phyloP scores from a whole-genome alignment of 257 asterid species.

The Nicotiana sylvestris region DNA sequence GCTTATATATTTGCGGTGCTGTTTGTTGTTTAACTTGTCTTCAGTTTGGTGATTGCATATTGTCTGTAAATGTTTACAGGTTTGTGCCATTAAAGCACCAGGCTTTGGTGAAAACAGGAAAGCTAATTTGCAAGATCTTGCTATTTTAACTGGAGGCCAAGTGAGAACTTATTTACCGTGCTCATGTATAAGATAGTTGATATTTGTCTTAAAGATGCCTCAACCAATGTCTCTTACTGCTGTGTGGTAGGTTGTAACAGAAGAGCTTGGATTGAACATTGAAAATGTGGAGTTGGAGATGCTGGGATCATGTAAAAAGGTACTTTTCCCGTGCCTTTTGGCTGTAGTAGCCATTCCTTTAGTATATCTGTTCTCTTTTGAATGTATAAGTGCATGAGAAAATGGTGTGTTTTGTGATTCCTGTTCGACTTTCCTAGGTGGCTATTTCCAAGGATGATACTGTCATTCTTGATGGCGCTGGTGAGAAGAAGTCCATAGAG shows the following conservation, averaged over 20 bases:
- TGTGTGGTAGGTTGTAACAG: conserved; percentile 64
- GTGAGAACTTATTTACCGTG: conserved; percentile 22
- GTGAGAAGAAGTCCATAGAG: conserved; percentile 76
- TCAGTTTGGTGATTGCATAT: neutral
- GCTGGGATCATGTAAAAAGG: conserved; percentile 94
- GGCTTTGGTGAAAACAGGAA: conserved; percentile 96
- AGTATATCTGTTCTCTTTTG: neutral
- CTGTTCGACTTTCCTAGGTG: conserved; percentile 34
- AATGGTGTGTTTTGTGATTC: neutral
- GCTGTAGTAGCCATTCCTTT: neutral
- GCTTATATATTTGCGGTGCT: neutral
- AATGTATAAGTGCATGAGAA: neutral
- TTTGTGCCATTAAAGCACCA: conserved; percentile 94
- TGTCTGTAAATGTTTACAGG: conserved; percentile 32
- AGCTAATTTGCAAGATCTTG: conserved; percentile 75
- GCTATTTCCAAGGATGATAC: conserved; percentile 89
- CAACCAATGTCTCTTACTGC: neutral
- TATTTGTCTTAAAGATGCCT: neutral
- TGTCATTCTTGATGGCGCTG: conserved; percentile 87
- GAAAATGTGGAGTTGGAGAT: conserved; percentile 77
- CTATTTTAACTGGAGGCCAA: conserved; percentile 86
- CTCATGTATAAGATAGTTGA: neutral
- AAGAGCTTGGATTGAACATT: conserved; percentile 87
- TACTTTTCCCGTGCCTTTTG: conserved; percentile 8
- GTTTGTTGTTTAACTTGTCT: neutral